Evolutionary conservation across 2,329 filamentous ascomycete species (phyloP), one percentile per base, ranked within the genome.

Genomic region (Fusarium floridanum): DNA sequence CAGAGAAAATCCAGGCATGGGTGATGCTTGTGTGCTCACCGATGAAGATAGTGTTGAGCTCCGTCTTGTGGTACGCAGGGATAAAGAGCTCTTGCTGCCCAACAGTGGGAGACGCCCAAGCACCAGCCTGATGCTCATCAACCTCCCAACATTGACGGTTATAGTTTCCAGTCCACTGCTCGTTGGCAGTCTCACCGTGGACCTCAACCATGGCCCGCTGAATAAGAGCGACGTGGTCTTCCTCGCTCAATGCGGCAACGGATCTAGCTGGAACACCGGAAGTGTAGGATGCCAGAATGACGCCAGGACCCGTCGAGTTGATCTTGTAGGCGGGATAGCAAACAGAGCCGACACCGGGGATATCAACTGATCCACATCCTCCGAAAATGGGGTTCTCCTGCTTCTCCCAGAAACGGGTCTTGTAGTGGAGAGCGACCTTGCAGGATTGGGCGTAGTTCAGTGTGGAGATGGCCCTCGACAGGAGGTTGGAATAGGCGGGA

Each of bases 331-430:
- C 68, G 0, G 76, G 76, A 41, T 73, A 77, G 50, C 75, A 77
- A 14, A 77, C 67, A 2, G 68, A 63, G 5, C 75, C 75, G 9
- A 77, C 48, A 4, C 66, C 71, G 0, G 76, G 76, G 2, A 32
- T 66, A 5, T 39, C 68, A 1, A 73, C 20, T 0, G 62, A 55
- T 5, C 87, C 88, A 76, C 91, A 93, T 11, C 91, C 90, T 24
- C 92, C 92, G 68, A 89, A 84, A 80, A 94, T 94, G 5, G 87
- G 87, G 41, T 83, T 82, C n/a, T 83, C 80, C 57, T 82, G 82
- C 66, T 86, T 83, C 78, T 90, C 87, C 88, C 88, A 90, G 83
- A 89, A 90, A 2, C 92, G 90, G 0, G 91, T 90, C 73, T 88
- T 85, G 84, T 92, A 94, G 6, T 75, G 66, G 8, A 75, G 41